Percentiles rank a stretch among this genome's conserved stretches.
phyloP scores from a whole-genome alignment of 2,329 filamentous ascomycete species.

The Pseudogymnoascus sp. region DNA sequence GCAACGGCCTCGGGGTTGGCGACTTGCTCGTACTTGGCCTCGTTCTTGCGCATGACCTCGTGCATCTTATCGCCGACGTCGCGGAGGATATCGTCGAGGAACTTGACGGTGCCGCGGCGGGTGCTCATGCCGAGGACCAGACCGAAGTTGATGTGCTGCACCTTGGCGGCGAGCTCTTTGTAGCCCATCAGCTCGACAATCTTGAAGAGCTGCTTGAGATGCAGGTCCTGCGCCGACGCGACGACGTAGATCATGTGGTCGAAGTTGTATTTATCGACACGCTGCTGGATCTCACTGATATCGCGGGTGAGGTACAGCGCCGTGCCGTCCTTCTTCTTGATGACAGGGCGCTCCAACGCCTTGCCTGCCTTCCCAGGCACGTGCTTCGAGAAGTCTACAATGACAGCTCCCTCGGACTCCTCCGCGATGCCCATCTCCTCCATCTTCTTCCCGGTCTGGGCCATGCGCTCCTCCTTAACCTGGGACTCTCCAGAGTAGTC shows the following conservation, averaged over 20 bases:
- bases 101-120: slow-evolving; percentile 66
- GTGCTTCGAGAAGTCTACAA: slow-evolving; percentile 64
- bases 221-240: slow-evolving; percentile 62
- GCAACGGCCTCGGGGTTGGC: slow-evolving; percentile 73
- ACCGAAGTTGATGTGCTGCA: slow-evolving; percentile 69
- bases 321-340: slow-evolving; percentile 66
- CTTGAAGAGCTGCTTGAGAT: slow-evolving; percentile 68
- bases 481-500: slow-evolving; percentile 67
- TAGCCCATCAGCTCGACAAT: slow-evolving; percentile 65
- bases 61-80: slow-evolving; percentile 94
- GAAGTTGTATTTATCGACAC: slow-evolving; percentile 55
- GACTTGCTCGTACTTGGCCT: slow-evolving; percentile 83
- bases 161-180: slow-evolving; percentile 57
- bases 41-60: slow-evolving; percentile 88
- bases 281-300: slow-evolving; percentile 63
- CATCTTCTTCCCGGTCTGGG: slow-evolving; percentile 51
- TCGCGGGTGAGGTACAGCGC: slow-evolving; percentile 72
- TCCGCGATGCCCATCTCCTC: slow-evolving; percentile 56
- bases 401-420: slow-evolving; percentile 62
- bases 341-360: slow-evolving; percentile 60
- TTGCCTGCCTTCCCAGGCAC: slow-evolving; percentile 59
- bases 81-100: slow-evolving; percentile 60
- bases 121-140: slow-evolving; percentile 64
- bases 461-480: slow-evolving; percentile 59
- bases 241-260: slow-evolving; percentile 78